These are phyloP conservation scores for Yamadazyma dendronema DNA, from an alignment of 1,139 yeast genomes.

Conservation along the genomic window DNA sequence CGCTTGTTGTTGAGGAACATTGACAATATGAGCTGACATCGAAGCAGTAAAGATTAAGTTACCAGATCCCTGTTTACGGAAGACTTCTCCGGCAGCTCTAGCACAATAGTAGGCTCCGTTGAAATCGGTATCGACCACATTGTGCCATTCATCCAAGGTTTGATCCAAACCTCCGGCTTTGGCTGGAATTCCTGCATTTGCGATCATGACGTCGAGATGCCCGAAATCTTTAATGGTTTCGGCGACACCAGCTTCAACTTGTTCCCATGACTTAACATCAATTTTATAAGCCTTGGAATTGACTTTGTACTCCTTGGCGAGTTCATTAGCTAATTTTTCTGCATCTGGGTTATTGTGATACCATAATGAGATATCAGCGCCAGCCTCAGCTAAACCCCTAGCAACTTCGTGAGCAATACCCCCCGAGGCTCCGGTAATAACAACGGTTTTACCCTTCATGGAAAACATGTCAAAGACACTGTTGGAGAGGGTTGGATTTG, in stretches of 20 bases:
- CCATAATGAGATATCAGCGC: constrained; percentile 52
- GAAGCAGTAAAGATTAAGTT: constrained; percentile 62
- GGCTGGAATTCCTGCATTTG: constrained; percentile 21
- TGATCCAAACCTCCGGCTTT: constrained; percentile 34
- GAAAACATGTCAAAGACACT: constrained; percentile 50
- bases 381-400: constrained; percentile 80
- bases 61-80: constrained; percentile 47
- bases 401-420: constrained; percentile 83
- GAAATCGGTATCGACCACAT: constrained; percentile 60
- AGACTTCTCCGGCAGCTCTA: constrained; percentile 50
- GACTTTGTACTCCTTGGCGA: constrained; percentile 57
- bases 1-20: constrained; percentile 53
- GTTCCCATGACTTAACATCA: constrained; percentile 58
- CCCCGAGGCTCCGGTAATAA: constrained; percentile 78
- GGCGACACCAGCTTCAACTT: constrained; percentile 41
- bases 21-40: constrained; percentile 56
- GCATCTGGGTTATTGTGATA: constrained; percentile 47
- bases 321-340: constrained; percentile 57
- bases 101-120: constrained; percentile 61
- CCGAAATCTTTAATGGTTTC: constrained; percentile 16
- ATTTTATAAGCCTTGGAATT: constrained; percentile 66
- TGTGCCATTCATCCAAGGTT: constrained; percentile 37
- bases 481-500: constrained; percentile 22
- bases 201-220: constrained; percentile 19
- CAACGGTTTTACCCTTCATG: constrained; percentile 73